Evolutionary conservation across 768 basidiomycete genomes (phyloP).

Genomic region (Collybia sp.): DNA sequence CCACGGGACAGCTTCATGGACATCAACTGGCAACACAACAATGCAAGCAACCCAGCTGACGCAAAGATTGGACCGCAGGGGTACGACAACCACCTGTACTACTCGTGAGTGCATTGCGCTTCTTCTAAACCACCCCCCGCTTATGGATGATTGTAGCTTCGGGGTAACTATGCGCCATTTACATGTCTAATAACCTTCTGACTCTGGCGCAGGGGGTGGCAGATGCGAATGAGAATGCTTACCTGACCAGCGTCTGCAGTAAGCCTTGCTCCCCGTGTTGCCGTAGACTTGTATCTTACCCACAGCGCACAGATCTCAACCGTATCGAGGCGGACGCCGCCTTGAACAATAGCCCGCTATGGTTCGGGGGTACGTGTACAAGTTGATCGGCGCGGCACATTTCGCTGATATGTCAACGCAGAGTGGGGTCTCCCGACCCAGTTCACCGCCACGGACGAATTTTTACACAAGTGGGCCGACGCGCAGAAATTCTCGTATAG

Average conservation of each 20-base stretch:
- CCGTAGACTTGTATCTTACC: not conserved
- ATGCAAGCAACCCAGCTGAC: constrained; percentile 66
- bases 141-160: constrained; percentile 31
- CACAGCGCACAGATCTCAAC: constrained; percentile 44
- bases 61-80: constrained; percentile 65
- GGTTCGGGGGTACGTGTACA: constrained; percentile 30
- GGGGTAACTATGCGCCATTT: constrained; percentile 36
- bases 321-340: constrained; percentile 46
- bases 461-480: constrained; percentile 67
- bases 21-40: constrained; percentile 68
- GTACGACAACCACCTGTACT: constrained; percentile 82
- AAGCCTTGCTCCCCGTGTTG: constrained; percentile 14
- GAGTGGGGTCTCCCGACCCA: constrained; percentile 57
- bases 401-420: constrained; percentile 6
- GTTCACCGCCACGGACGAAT: constrained; percentile 56
- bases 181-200: not conserved
- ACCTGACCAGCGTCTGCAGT: constrained; percentile 70
- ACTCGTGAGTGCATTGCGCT: constrained; percentile 40
- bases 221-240: constrained; percentile 56
- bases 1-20: constrained; percentile 66
- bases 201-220: constrained; percentile 58
- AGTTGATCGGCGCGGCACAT: not conserved
- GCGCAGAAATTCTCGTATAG: constrained; percentile 67
- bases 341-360: constrained; percentile 32
- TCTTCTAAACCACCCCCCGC: constrained; percentile 1